Base-by-base conservation (phyloP, 495 filamentous ascomycete species). In the Trichoderma erinaceum region DNA sequence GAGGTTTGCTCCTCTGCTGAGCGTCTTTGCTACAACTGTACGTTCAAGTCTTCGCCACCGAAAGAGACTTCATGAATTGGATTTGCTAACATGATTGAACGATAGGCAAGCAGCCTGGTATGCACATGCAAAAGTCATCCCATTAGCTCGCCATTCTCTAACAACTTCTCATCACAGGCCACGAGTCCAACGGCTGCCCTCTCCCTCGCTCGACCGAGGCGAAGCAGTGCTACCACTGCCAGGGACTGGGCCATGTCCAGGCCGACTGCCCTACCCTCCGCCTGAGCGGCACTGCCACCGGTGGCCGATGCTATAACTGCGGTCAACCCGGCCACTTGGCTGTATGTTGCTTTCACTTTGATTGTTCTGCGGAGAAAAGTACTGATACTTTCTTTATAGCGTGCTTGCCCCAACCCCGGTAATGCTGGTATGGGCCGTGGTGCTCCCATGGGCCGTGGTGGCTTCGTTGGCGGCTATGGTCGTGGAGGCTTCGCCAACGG, bases 151-250 rank as follows among this genome's bases (percentile, higher is more conserved):
- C 52, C 43, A 70, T 68, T 69, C 32, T 29, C 68, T 41, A 38
- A 65, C 43, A 64, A 41, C 58, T 16, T 69, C 32, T 65, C 67
- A 12, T 25, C 70, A 75, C 71, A 96, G 93, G 96, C 77, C 96
- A 99, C 81, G 96, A 99, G 79, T 97, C 94, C 67, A 98, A 93
- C 83, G 88, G 88, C 74, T 99, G 96, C 85, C 96, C 96, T 71
- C 89, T 90, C 77, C 96, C 96, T 71, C 88, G 96, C 78, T 96
- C 93, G 52, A 97, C 96, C 69, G 95, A 99, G 81, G 91, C 91
- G 50, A 99, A 99, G 87, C 96, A 99, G 82, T 99, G 96, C 87
- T 99, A 99, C 78, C 95, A 98, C 82, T 99, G 96, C 84, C 95
- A 98, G 81, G 96, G 96, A 44, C 84, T 97, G 69, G 96, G 96